A percentile compares a stretch with the other conserved stretches of the same genome.
Evolutionary conservation across 495 filamentous ascomycete species (phyloP).

Genomic region (Chaetomidium leptoderma): DNA sequence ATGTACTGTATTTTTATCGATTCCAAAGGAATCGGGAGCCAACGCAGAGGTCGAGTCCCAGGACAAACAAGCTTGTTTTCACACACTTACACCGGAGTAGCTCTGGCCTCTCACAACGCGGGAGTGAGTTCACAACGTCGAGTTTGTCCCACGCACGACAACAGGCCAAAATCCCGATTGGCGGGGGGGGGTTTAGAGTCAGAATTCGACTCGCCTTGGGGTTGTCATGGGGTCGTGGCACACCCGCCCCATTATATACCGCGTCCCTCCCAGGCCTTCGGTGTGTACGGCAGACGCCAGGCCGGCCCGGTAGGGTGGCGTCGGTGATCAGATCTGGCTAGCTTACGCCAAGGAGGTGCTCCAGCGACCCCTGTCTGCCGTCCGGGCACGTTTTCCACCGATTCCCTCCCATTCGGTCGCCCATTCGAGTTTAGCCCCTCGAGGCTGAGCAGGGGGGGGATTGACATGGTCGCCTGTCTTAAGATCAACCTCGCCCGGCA

Average conservation of each 20-base stretch:
- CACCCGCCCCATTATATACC: not conserved
- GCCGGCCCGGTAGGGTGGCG: not conserved
- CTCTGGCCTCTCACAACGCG: no score
- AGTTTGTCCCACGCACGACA: not conserved
- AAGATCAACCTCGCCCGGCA: slow-evolving; percentile 13
- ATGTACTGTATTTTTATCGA: not conserved
- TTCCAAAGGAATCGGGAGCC: not conserved
- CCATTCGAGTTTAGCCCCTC: slow-evolving; percentile 30
- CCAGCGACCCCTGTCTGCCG: not conserved
- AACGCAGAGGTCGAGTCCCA: not conserved
- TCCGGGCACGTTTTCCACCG: slow-evolving; percentile 1
- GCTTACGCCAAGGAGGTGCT: slow-evolving; percentile 1
- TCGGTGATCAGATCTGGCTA: slow-evolving; percentile 17
- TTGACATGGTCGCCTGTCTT: not conserved
- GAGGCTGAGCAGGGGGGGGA: slow-evolving; percentile 19
- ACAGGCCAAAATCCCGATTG: not conserved
- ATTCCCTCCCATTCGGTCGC: slow-evolving; percentile 29
- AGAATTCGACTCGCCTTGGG: not conserved
- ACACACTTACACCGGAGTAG: not conserved
- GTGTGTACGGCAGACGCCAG: slow-evolving; percentile 9
- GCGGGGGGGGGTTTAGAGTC: no score
- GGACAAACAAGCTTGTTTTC: not conserved
- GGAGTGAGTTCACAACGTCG: not conserved
- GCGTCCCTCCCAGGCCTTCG: not conserved
- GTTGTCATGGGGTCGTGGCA: not conserved